Evolutionary conservation across 1,139 yeast species (phyloP).

Genomic region (Suhomyces chickasaworum): DNA sequence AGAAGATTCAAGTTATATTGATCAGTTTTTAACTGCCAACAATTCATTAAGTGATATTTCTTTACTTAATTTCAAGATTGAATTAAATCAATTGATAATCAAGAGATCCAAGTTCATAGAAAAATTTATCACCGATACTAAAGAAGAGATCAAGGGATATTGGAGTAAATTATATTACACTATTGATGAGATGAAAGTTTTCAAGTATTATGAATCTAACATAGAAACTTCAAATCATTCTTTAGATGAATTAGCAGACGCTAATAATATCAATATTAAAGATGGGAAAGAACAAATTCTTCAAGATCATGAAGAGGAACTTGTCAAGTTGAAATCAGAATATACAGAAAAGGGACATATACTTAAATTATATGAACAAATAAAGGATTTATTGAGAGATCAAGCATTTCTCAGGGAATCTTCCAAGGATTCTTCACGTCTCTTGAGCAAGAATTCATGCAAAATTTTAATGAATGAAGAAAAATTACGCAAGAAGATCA

Average conservation of each 20-base stretch:
- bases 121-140: slow-evolving; percentile 63
- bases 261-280: background rate
- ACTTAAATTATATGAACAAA: slow-evolving; percentile 53
- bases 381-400: slow-evolving; percentile 59
- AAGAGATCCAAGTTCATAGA: slow-evolving; percentile 68
- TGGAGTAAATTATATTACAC: slow-evolving; percentile 69
- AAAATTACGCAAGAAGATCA: slow-evolving; percentile 64
- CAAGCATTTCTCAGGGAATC: slow-evolving; percentile 66
- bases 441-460: slow-evolving; percentile 76
- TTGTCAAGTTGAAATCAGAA: slow-evolving; percentile 52
- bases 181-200: slow-evolving; percentile 40
- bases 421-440: slow-evolving; percentile 77
- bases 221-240: background rate
- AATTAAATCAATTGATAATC: slow-evolving; percentile 57
- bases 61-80: slow-evolving; percentile 47
- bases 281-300: slow-evolving; percentile 51
- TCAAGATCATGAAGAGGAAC: slow-evolving; percentile 64
- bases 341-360: slow-evolving; percentile 57
- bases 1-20: slow-evolving; percentile 38
- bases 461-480: slow-evolving; percentile 81
- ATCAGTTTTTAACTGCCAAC: slow-evolving; percentile 40
- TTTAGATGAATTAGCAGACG: background rate
- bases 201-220: slow-evolving; percentile 32
- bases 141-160: slow-evolving; percentile 55
- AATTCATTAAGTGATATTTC: slow-evolving; percentile 40